Percentiles rank a stretch among this genome's conserved stretches.
Conservation (phyloP, 345 rosid species). For the Salix purpurea region DNA sequence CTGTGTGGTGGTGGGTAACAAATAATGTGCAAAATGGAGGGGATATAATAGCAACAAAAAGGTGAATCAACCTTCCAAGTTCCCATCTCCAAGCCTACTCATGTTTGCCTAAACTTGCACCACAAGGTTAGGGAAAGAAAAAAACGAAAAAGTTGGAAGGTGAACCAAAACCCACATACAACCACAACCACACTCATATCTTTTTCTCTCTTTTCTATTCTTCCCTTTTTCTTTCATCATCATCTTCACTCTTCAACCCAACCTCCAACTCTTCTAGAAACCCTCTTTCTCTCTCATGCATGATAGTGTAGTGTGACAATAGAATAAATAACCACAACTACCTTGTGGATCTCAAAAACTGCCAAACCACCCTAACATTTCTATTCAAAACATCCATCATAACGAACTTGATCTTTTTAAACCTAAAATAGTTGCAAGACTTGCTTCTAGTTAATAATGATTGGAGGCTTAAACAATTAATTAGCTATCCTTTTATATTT, state of each 20-base stretch:
- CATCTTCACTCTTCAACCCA: constrained; percentile 27
- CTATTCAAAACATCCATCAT: constrained; percentile 29
- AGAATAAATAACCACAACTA: constrained; percentile 49
- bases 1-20: constrained; percentile 35
- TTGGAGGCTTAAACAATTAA: too few species aligned
- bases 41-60: constrained; percentile 34
- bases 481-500: too few species aligned
- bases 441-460: not conserved
- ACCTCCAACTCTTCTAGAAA: constrained; percentile 55
- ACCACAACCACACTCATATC: constrained; percentile 42
- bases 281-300: constrained; percentile 34
- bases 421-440: not conserved
- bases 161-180: constrained; percentile 61
- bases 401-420: constrained; percentile 15
- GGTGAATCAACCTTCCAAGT: constrained; percentile 21
- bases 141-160: constrained; percentile 40
- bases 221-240: constrained; percentile 22
- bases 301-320: constrained; percentile 34
- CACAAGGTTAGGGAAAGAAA: constrained; percentile 27
- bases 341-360: constrained; percentile 30
- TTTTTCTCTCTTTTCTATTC: not conserved
- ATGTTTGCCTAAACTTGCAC: constrained; percentile 46
- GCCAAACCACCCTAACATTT: constrained; percentile 30
- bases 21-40: constrained; percentile 21
- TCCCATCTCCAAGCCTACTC: constrained; percentile 21